Evolutionary conservation across 306 rosid species (phyloP), one percentile per base, ranked within the genome.

Genomic region (Cicer arietinum): DNA sequence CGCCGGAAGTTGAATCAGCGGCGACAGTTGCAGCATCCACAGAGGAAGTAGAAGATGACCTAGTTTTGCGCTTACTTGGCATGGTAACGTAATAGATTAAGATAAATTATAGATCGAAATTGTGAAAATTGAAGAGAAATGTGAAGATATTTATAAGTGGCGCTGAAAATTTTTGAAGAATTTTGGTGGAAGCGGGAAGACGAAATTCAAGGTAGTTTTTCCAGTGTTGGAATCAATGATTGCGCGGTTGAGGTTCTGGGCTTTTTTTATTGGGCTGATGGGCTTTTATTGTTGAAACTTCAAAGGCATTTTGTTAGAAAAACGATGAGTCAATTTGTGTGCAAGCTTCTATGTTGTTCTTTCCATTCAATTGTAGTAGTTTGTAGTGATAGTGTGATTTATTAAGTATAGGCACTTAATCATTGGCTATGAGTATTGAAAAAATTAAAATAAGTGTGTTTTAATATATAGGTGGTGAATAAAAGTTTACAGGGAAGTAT

Each of bases 51-150:
- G 16, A 11, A 46, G 51, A n/a, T 14, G 43, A 63, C 6, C 39
- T 47, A 13, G 64, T 13, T 57, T 48, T 45, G 48, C 81, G 81
- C 65, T 81, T 76, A 54, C 50, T 40, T 2, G 78, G n/a, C 85
- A 81, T 67, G 11, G 11, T 5, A 7, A 67, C 8, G 25, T 44
- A 50, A 5, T 42, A 8, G 13, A 30, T 30, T 70, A 37, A 52
- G 11, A 45, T 13, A 51, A 14, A 3, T 14, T 5, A 14, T 1
- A 51, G 17, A 7, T 7, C 6, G 5, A 52, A 10, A 10, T 52
- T 51, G 54, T 7, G 10, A 2, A 46, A 51, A 6, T 14, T 16
- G 3, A 3, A 52, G 58, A 52, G 5, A 52, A 8, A 14, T 1
- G 10, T 2, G 7, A 14, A 14, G 20, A 0, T 51, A 51, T 14